Conservation (phyloP, 768 basidiomycete species). For the Lepiota brunneoincarnata region DNA sequence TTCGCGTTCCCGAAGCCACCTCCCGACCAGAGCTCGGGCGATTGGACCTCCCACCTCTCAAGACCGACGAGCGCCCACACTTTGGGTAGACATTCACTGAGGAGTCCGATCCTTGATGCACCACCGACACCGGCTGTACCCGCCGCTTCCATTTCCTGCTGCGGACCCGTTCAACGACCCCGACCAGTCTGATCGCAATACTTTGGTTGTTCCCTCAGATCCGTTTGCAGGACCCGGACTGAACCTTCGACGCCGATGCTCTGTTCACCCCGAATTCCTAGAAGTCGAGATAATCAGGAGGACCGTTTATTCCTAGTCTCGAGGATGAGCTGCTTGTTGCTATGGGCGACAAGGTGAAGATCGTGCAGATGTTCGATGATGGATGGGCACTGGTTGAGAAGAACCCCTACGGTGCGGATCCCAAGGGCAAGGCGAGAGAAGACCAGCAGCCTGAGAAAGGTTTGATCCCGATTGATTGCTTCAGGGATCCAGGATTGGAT, state of each 20-base stretch:
- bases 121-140: neutral
- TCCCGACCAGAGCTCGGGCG: slow-evolving; percentile 13
- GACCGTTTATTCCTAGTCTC: slow-evolving; percentile 53
- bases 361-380: slow-evolving; percentile 60
- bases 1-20: slow-evolving; percentile 72
- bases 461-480: slow-evolving; percentile 69
- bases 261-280: slow-evolving; percentile 25
- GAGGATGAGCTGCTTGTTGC: slow-evolving; percentile 57
- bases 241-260: slow-evolving; percentile 10
- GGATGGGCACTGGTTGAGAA: slow-evolving; percentile 69
- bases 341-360: slow-evolving; percentile 48
- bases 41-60: slow-evolving; percentile 3
- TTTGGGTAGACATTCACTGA: neutral
- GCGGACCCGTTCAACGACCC: slow-evolving; percentile 10
- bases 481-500: slow-evolving; percentile 30
- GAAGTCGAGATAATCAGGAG: slow-evolving; percentile 49
- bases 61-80: slow-evolving; percentile 1
- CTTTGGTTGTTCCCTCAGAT: slow-evolving; percentile 22
- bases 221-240: slow-evolving; percentile 24
- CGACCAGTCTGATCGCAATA: slow-evolving; percentile 12
- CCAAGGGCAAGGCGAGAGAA: slow-evolving; percentile 22
- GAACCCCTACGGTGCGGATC: slow-evolving; percentile 14
- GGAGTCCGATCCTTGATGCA: neutral
- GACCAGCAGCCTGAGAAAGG: slow-evolving; percentile 32
- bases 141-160: neutral